Evolutionary conservation across 1,284 basidiomycete species (phyloP).

Genomic region (Peniophora sp.): DNA sequence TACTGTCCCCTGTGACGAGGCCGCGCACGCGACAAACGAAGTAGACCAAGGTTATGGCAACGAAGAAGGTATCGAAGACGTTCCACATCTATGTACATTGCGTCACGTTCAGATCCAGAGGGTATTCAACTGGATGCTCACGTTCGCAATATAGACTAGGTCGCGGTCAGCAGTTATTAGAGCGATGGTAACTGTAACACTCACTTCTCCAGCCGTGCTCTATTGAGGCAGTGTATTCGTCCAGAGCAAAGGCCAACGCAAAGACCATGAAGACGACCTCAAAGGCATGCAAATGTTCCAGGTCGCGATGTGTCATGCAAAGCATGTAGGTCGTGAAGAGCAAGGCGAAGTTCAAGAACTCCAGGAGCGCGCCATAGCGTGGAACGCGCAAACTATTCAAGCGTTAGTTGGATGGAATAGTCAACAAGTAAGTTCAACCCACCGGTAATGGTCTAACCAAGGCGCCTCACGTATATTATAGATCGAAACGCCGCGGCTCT

Average conservation of each 20-base stretch:
- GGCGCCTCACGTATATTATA: constrained; percentile 70
- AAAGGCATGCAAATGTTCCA: constrained; percentile 42
- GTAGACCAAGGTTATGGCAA: constrained; percentile 68
- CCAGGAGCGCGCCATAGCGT: constrained; percentile 70
- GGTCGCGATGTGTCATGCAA: constrained; percentile 54
- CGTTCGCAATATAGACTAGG: background rate
- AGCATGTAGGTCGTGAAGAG: constrained; percentile 68
- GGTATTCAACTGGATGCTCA: no score
- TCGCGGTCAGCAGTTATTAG: constrained; percentile 40
- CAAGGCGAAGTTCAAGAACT: constrained; percentile 68
- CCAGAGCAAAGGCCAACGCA: constrained; percentile 68
- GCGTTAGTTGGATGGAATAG: background rate
- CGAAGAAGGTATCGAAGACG: constrained; percentile 76
- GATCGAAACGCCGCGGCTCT: constrained; percentile 64
- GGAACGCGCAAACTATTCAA: constrained; percentile 66
- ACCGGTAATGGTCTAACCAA: constrained; percentile 80
- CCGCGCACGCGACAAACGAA: constrained; percentile 30
- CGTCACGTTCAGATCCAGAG: no score
- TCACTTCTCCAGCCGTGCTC: constrained; percentile 83
- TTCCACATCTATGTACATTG: constrained; percentile 66
- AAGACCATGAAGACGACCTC: constrained; percentile 73
- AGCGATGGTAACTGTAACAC: constrained; percentile 70
- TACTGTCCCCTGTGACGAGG: background rate
- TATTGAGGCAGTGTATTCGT: constrained; percentile 72
- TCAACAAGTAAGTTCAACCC: background rate